These are phyloP conservation scores for Terana coerulea DNA, from an alignment of 768 basidiomycete genomes.

Conservation along the genomic window DNA sequence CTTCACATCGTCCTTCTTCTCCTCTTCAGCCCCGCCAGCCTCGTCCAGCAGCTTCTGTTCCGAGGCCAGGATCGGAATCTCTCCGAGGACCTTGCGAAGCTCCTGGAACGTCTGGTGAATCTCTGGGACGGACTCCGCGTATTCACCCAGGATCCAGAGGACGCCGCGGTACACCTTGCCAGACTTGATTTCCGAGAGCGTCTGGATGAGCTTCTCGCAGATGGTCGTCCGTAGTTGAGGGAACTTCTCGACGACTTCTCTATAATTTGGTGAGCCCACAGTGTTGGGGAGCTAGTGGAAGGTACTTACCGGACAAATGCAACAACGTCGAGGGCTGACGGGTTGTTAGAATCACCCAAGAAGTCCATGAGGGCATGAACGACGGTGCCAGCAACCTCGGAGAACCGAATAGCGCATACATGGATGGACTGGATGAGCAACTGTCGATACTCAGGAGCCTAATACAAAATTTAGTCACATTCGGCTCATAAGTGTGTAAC, in stretches of 20 bases:
- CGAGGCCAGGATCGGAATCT: conserved; percentile 94
- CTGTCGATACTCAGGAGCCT: conserved; percentile 94
- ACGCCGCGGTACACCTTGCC: conserved; percentile 97
- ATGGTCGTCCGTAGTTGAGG: conserved; percentile 79
- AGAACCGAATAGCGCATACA: conserved; percentile 93
- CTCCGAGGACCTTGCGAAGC: conserved; percentile 83
- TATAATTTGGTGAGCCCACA: conserved; percentile 22
- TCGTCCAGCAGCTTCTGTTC: conserved; percentile 84
- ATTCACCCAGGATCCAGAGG: conserved; percentile 98
- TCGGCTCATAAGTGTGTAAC: background rate
- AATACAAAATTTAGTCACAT: background rate
- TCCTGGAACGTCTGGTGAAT: conserved; percentile 74
- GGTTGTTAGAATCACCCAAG: conserved; percentile 92
- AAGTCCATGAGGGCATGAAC: conserved; percentile 93
- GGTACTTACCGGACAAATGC: conserved; percentile 58
- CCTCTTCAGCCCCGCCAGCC: conserved; percentile 53
- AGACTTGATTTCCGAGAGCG: conserved; percentile 85
- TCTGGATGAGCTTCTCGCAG: conserved; percentile 77
- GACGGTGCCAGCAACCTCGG: conserved; percentile 93
- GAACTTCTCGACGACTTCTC: conserved; percentile 98
- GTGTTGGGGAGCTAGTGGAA: background rate
- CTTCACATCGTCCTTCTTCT: conserved; percentile 48
- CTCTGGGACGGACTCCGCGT: conserved; percentile 63
- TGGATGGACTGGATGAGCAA: conserved; percentile 97
- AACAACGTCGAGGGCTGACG: conserved; percentile 93